Conservation (phyloP, 441 rosid species). For the Viola pubescens region DNA sequence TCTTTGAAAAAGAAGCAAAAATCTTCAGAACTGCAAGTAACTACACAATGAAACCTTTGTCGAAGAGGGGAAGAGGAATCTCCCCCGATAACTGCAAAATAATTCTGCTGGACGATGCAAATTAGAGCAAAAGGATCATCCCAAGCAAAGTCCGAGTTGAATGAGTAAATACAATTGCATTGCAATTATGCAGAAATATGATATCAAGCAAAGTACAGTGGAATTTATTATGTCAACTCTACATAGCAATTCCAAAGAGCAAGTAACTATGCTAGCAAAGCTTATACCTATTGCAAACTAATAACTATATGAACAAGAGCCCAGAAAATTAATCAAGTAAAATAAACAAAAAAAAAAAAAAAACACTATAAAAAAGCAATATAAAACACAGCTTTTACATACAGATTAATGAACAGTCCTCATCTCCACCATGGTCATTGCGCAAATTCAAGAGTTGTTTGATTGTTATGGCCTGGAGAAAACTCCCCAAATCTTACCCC, state of each 20-base stretch:
- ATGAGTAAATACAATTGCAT: not conserved
- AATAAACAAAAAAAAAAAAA: not conserved
- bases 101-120: too few relatives aligned
- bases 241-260: too few relatives aligned
- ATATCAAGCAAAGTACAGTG: slow-evolving; percentile 12
- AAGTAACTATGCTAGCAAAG: slow-evolving; percentile 25
- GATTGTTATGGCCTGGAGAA: slow-evolving; percentile 43
- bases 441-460: slow-evolving; percentile 3
- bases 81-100: too few relatives aligned
- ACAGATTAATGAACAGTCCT: slow-evolving; percentile 25
- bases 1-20: too few relatives aligned
- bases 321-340: slow-evolving; percentile 16
- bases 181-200: not conserved
- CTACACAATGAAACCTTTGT: too few relatives aligned
- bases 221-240: slow-evolving; percentile 29
- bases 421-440: slow-evolving; percentile 2
- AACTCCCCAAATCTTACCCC: slow-evolving; percentile 76
- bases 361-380: slow-evolving; percentile 14
- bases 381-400: slow-evolving; percentile 31
- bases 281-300: slow-evolving; percentile 25
- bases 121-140: too few relatives aligned
- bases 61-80: too few relatives aligned
- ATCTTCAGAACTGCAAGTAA: too few relatives aligned
- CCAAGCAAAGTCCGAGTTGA: too few relatives aligned
- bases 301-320: slow-evolving; percentile 39